Evolutionary conservation across 164 flowering plant genomes (phyloP).

Genomic region (Euptelea pleiosperma): DNA sequence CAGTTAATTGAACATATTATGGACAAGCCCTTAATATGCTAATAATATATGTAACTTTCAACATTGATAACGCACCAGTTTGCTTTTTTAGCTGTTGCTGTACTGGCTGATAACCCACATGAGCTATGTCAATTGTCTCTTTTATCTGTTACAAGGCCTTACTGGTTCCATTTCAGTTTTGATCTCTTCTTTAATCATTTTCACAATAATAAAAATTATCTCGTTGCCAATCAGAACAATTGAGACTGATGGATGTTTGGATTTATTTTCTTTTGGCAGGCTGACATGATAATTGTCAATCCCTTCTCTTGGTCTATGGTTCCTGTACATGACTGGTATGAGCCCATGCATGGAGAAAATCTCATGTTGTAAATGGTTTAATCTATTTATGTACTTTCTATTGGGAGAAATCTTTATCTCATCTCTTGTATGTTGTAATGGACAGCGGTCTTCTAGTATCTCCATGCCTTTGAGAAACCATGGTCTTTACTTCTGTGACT

Average conservation of each 20-base stretch:
- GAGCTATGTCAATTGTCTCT: not conserved
- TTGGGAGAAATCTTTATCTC: not conserved
- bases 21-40: too few relatives aligned
- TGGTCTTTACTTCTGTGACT: not conserved
- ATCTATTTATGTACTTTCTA: not conserved
- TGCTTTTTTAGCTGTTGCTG: not conserved
- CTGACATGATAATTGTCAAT: conserved; percentile 69
- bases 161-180: not conserved
- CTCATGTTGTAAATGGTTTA: not conserved
- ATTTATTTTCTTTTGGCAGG: conserved; percentile 36
- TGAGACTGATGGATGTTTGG: conserved; percentile 13
- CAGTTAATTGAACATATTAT: too few relatives aligned
- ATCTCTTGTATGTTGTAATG: not conserved
- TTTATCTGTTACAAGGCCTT: not conserved
- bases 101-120: not conserved
- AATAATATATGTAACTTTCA: too few relatives aligned
- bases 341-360: conserved; percentile 2
- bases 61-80: too few relatives aligned
- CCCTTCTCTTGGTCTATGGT: conserved; percentile 86
- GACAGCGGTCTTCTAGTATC: not conserved
- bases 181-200: not conserved
- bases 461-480: not conserved
- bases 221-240: not conserved
- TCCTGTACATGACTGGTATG: conserved; percentile 80
- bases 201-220: not conserved